Evolutionary conservation across 1,284 basidiomycete species (phyloP).

Genomic region (Moniliella sp.): DNA sequence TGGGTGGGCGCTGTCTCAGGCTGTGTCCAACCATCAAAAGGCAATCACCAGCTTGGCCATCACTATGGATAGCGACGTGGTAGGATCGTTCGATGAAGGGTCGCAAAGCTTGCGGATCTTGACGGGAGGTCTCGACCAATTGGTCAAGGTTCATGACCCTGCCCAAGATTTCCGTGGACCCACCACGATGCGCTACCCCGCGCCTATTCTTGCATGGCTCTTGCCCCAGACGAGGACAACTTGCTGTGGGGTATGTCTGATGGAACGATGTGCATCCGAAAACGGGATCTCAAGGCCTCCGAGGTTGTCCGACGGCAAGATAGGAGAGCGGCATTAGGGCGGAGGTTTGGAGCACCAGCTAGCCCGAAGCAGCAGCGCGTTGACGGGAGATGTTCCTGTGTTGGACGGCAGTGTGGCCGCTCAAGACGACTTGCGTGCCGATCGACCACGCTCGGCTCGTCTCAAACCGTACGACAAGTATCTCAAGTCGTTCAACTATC

Average conservation of each 20-base stretch:
- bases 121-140: conserved; percentile 75
- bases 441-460: conserved; percentile 50
- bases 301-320: conserved; percentile 40
- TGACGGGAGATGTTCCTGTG: no score
- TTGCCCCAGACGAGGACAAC: conserved; percentile 90
- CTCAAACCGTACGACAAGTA: conserved; percentile 70
- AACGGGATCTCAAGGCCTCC: conserved; percentile 50
- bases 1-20: conserved; percentile 48
- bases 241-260: conserved; percentile 92
- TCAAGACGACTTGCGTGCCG: conserved; percentile 37
- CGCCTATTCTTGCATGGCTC: conserved; percentile 74
- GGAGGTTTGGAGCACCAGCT: no score
- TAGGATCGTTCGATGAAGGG: conserved; percentile 2
- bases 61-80: conserved; percentile 17
- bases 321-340: conserved; percentile 39
- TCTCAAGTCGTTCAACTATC: conserved; percentile 81
- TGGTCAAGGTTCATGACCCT: conserved; percentile 89
- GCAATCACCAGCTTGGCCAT: conserved; percentile 59
- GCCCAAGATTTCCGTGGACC: conserved; percentile 57
- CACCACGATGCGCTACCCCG: conserved; percentile 94
- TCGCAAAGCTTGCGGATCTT: conserved; percentile 54
- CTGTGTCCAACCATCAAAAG: conserved; percentile 68
- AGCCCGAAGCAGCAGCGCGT: no score
- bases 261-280: conserved; percentile 49
- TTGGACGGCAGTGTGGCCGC: no score